Evolutionary conservation across 345 rosid species (phyloP), one percentile per base, ranked within the genome.

Genomic region (Pelargonium nanum): DNA sequence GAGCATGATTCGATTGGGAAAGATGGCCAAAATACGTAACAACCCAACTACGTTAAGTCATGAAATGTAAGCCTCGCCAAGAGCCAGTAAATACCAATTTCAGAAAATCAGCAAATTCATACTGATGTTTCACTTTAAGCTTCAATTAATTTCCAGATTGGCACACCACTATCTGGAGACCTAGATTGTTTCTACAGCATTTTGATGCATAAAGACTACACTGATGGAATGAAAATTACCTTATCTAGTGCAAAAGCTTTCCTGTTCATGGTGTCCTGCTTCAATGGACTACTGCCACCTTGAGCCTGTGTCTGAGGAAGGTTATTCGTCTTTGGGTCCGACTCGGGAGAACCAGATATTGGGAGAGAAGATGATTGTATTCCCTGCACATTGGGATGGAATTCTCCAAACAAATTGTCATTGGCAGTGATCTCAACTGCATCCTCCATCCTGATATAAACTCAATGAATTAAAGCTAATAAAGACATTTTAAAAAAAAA

Each of bases 191-290:
- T 45, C 28, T 32, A 58, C 21, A 25, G 59, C 56, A 55, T 65
- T 23, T 67, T 51, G 53, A 44, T 51, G 40, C 30, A 60, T 7
- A 56, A 7, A 57, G 23, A 44, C 26, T 23, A 30, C 56, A 24
- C 5, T 26, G n/a, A 30, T 20, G 17, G 32, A 56, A 69, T 4
- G 24, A 34, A 68, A 66, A 56, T 57, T 30, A 92, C 98, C 96
- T 92, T 92, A 72, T 93, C 97, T 75, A 89, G 64, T 22, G 96
- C 91, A 78, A 93, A 93, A 60, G 88, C 85, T 67, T 83, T 87
- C 65, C 65, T 85, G 81, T 81, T 77, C 63, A 81, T 69, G 57
- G 88, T 89, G 79, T 89, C 94, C 69, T 65, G 80, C 83, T 84
- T 87, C 70, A 78, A 69, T 59, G 76, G 71, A 68, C 84, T 55